Evolutionary conservation across 2,329 filamentous ascomycete species (phyloP).

Genomic region (Sphaceloma murrayae): DNA sequence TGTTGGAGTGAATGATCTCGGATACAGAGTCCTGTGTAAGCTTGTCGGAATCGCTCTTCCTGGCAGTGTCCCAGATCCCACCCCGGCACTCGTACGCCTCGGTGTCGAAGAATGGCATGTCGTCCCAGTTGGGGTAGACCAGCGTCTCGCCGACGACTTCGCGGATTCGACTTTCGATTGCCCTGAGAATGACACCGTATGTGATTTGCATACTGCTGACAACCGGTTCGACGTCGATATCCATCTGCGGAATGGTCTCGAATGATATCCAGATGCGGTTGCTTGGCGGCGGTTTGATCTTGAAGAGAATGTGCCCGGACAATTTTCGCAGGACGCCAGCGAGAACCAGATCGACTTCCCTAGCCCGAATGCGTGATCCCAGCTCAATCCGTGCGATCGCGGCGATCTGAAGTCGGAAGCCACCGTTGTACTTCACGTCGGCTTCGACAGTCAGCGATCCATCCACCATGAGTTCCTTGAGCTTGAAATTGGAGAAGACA

Average conservation of each 20-base stretch:
- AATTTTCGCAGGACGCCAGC: slow-evolving; percentile 76
- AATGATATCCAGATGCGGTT: slow-evolving; percentile 97
- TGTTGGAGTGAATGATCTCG: slow-evolving; percentile 6
- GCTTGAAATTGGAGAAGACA: slow-evolving; percentile 75
- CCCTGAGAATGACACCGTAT: slow-evolving; percentile 79
- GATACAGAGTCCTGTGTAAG: slow-evolving; percentile 8
- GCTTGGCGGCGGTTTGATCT: slow-evolving; percentile 88
- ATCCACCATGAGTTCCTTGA: slow-evolving; percentile 83
- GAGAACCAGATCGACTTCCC: slow-evolving; percentile 81
- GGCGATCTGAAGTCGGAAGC: slow-evolving; percentile 79
- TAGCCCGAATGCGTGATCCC: slow-evolving; percentile 75
- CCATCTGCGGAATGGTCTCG: slow-evolving; percentile 85
- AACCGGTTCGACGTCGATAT: slow-evolving; percentile 89
- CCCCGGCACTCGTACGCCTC: slow-evolving; percentile 69
- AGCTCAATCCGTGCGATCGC: slow-evolving; percentile 90
- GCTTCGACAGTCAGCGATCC: slow-evolving; percentile 81
- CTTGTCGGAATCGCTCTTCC: slow-evolving; percentile 8
- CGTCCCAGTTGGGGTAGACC: slow-evolving; percentile 92
- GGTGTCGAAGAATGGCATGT: slow-evolving; percentile 82
- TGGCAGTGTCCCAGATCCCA: slow-evolving; percentile 57
- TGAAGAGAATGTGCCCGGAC: slow-evolving; percentile 73
- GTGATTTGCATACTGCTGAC: slow-evolving; percentile 94
- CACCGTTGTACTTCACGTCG: slow-evolving; percentile 80
- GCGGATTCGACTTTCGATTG: slow-evolving; percentile 90
- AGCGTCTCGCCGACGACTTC: slow-evolving; percentile 88